Conservation (phyloP, 192 early-diverging fungal genomes). For the Linnemannia hyalina region DNA sequence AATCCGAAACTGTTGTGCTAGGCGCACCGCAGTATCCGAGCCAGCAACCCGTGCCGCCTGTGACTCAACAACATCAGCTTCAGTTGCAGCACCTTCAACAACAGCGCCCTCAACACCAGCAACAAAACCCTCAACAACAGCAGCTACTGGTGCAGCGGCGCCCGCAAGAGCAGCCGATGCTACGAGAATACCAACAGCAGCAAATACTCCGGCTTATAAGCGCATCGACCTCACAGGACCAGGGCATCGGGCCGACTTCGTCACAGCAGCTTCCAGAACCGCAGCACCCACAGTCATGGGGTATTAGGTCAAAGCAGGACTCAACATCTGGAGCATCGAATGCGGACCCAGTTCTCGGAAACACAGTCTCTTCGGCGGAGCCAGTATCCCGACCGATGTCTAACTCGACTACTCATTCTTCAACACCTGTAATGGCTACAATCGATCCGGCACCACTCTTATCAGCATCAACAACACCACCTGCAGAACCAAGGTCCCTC, state of each 20-base stretch:
- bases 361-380: no score
- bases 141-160: not conserved
- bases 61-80: not conserved
- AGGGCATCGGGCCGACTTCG: not conserved
- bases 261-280: not conserved
- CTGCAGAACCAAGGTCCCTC: no score
- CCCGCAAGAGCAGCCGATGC: not conserved
- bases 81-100: conserved; percentile 2
- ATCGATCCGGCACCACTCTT: not conserved
- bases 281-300: not conserved
- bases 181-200: not conserved
- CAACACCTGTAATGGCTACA: not conserved
- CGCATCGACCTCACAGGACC: not conserved
- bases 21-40: not conserved
- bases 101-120: not conserved
- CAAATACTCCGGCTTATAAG: not conserved
- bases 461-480: not conserved
- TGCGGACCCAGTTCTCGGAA: no score
- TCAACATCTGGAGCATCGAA: not conserved
- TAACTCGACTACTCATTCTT: no score
- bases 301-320: not conserved
- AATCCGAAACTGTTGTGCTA: not conserved
- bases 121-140: not conserved
- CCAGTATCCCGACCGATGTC: not conserved
- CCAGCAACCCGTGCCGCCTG: not conserved